phyloP scores from a whole-genome alignment of 2,329 filamentous ascomycete genomes.

The Aspergillus chevalieri region DNA sequence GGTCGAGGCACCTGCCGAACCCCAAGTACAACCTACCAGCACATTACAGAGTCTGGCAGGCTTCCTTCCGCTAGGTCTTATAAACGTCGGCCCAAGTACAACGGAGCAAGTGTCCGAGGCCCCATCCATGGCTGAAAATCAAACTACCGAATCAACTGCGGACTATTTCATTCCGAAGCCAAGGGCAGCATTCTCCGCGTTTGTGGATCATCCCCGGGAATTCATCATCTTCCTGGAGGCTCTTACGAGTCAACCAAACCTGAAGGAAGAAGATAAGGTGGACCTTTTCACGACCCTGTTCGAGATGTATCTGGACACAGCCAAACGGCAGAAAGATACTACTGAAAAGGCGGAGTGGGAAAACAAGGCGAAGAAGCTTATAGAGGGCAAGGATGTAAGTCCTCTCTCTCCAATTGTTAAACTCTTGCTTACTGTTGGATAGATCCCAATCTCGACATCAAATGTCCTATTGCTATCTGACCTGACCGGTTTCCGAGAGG shows the following conservation, averaged over 20 bases:
- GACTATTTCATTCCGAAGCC: conserved; percentile 77
- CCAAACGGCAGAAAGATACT: conserved; percentile 63
- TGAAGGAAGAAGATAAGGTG: conserved; percentile 68
- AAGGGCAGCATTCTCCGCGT: conserved; percentile 86
- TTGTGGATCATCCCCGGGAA: conserved; percentile 86
- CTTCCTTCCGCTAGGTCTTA: conserved; percentile 77
- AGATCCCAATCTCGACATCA: conserved; percentile 80
- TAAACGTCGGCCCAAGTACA: conserved; percentile 57
- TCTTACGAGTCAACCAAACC: conserved; percentile 63
- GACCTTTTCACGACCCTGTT: conserved; percentile 94
- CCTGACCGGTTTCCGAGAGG: conserved; percentile 80
- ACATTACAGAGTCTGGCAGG: conserved; percentile 82
- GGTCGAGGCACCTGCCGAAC: conserved; percentile 48
- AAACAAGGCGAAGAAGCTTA: conserved; percentile 78
- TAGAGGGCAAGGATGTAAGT: conserved; percentile 66
- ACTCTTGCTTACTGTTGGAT: not conserved
- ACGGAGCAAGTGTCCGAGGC: conserved; percentile 23
- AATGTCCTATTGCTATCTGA: conserved; percentile 91
- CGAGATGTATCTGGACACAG: conserved; percentile 94
- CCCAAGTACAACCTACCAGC: conserved; percentile 52
- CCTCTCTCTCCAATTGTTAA: not conserved
- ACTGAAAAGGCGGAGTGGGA: conserved; percentile 75
- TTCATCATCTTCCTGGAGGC: conserved; percentile 92
- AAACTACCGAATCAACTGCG: conserved; percentile 34
- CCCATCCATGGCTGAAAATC: conserved; percentile 18